phyloP scores from a whole-genome alignment of 164 flowering plant species.

The Chloranthus sessilifolius region DNA sequence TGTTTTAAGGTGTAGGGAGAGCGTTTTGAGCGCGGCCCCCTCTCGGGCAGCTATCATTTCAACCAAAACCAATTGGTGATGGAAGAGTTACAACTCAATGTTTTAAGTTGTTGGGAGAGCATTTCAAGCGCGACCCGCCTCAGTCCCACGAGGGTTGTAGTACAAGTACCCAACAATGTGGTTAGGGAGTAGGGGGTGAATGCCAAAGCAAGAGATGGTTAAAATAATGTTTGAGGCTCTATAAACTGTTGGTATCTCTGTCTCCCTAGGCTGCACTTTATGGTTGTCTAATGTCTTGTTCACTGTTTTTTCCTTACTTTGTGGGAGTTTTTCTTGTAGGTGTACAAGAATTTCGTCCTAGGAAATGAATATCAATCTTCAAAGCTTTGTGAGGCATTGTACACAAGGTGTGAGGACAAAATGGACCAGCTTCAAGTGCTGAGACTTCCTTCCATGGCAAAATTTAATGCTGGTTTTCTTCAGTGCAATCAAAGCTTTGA shows the following conservation, averaged over 20 bases:
- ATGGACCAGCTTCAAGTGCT: constrained; percentile 98
- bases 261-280: neutral
- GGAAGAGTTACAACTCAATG: too few relatives aligned
- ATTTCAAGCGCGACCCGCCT: too few relatives aligned
- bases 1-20: too few relatives aligned
- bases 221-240: neutral
- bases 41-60: too few relatives aligned
- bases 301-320: too few relatives aligned
- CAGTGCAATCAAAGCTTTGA: constrained; percentile 94
- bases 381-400: constrained; percentile 85
- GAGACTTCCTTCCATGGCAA: constrained; percentile 97
- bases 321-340: constrained; percentile 32
- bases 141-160: too few relatives aligned
- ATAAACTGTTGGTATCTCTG: neutral
- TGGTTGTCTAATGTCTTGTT: neutral
- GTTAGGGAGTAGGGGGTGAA: neutral
- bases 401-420: constrained; percentile 77
- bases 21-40: too few relatives aligned
- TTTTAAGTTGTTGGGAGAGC: too few relatives aligned
- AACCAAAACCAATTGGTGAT: too few relatives aligned
- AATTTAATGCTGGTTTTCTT: constrained; percentile 91
- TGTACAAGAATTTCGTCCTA: constrained; percentile 55
- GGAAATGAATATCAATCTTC: constrained; percentile 86
- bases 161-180: too few relatives aligned
- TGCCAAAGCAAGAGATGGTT: neutral